These are phyloP conservation scores for Capsicum pubescens DNA, from an alignment of 257 asterid species.

Conservation along the genomic window DNA sequence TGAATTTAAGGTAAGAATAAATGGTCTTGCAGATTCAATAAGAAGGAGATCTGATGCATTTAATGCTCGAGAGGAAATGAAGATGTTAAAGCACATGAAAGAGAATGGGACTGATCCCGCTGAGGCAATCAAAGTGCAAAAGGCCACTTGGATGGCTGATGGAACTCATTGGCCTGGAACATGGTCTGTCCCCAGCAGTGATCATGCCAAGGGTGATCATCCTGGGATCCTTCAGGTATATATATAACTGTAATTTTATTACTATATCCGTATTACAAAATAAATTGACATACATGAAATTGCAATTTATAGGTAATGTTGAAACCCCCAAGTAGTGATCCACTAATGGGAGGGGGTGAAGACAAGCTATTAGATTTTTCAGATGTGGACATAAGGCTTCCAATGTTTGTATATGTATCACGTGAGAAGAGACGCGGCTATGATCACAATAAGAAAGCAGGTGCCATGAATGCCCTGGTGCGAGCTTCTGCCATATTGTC, in stretches of 20 bases:
- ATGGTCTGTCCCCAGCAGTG: slow-evolving; percentile 37
- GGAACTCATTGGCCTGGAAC: slow-evolving; percentile 56
- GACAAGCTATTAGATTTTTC: slow-evolving; percentile 39
- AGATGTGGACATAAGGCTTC: slow-evolving; percentile 48
- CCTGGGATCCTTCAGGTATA: slow-evolving; percentile 50
- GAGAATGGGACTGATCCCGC: slow-evolving; percentile 47
- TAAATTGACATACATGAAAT: not conserved
- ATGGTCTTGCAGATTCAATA: slow-evolving; percentile 44
- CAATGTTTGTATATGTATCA: slow-evolving; percentile 50
- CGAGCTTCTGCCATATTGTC: slow-evolving; percentile 49
- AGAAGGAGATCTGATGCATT: slow-evolving; percentile 50
- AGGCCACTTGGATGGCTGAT: slow-evolving; percentile 59
- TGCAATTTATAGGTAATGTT: slow-evolving; percentile 43
- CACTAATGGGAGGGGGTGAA: slow-evolving; percentile 39
- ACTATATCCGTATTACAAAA: not conserved
- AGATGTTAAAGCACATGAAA: slow-evolving; percentile 46
- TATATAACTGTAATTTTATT: not conserved
- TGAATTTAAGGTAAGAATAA: slow-evolving; percentile 50
- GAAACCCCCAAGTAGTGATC: slow-evolving; percentile 50
- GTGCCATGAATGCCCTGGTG: slow-evolving; percentile 53
- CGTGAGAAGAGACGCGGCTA: slow-evolving; percentile 54
- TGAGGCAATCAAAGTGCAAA: slow-evolving; percentile 40
- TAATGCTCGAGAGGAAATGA: slow-evolving; percentile 52
- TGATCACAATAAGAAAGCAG: slow-evolving; percentile 54
- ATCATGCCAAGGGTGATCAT: slow-evolving; percentile 52